Percentiles rank a stretch among this genome's conserved stretches.
Conservation (phyloP, 2,329 filamentous ascomycete species). For the Sporothrix luriei region DNA sequence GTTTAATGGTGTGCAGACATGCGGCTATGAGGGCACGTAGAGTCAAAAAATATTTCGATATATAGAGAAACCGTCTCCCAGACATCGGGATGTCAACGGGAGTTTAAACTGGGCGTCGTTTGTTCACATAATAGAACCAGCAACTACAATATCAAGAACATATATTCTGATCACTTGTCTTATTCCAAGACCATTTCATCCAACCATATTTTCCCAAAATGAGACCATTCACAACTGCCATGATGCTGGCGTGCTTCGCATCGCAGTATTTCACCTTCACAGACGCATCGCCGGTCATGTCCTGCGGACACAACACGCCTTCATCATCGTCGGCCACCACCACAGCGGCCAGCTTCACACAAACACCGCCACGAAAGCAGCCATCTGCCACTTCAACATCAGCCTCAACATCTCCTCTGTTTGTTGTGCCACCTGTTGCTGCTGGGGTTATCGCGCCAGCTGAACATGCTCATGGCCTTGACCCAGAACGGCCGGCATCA, state of each 20-base stretch:
- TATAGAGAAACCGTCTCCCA: slow-evolving; percentile 7
- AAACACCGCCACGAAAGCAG: not conserved
- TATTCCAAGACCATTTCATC: not conserved
- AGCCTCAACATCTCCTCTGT: not conserved
- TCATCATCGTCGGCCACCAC: slow-evolving; percentile 1
- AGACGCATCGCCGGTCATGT: slow-evolving; percentile 12
- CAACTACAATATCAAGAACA: not conserved
- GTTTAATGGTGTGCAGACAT: not conserved
- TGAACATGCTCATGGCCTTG: too few relatives aligned
- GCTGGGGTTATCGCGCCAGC: not conserved
- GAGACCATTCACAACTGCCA: not conserved
- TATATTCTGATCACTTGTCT: not conserved
- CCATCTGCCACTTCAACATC: not conserved
- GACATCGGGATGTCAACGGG: not conserved
- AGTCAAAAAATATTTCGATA: not conserved
- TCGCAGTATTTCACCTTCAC: not conserved
- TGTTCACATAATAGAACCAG: not conserved
- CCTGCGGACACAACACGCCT: slow-evolving; percentile 13
- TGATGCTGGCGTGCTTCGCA: slow-evolving; percentile 2
- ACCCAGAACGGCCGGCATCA: not conserved
- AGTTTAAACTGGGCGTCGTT: not conserved
- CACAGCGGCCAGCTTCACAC: slow-evolving; percentile 32
- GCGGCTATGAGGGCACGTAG: not conserved
- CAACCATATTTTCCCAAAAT: not conserved
- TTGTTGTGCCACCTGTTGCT: not conserved